Base-by-base conservation (phyloP, 495 filamentous ascomycete genomes). In the Penicillium pulvis region DNA sequence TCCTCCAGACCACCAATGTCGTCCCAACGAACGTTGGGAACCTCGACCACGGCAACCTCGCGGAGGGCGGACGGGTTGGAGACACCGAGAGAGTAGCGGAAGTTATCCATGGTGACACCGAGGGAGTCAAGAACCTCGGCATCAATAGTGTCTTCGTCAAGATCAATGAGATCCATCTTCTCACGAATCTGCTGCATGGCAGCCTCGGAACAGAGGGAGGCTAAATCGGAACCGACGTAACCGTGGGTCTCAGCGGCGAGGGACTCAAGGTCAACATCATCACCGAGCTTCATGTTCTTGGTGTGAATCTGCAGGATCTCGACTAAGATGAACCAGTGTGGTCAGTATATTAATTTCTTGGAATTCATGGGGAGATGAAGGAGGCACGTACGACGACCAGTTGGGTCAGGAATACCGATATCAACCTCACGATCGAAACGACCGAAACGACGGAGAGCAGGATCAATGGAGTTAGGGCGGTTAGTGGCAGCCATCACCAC, bases 111-210 rank as follows among this genome's bases (percentile, higher is more conserved):
- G 57, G 94, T 98, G 53, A 98, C 94, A 74, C 94, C 94, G 44
- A 98, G 86, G 30, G 94, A 96, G 77, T 98, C 95, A 50, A 98
- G 83, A 41, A 98, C 95, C 78, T 98, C 94, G 51, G 94, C 95
- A 70, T 98, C 94, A 58, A 98, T 98, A 49, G 94, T 98, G 66
- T 98, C 94, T 76, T 98, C 94, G 64, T 98, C 95, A 42, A 98
- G 86, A 75, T 98, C 94, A 62, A 98, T 98, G 61, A 98, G 86
- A 73, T 98, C 94, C 94, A 98, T 98, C 88, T 98, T 98, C 81
- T 98, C 94, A 79, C 94, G 92, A 72, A 98, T 98, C 79, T 98
- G 95, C 77, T 98, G 95, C 94, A 98, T 98, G 56, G 94, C 94
- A 73, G 95, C 94, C 76, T 98, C 94, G 11, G 94, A 98, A 80